Conservation (phyloP, 768 basidiomycete genomes). For the Collybiopsis luxurians region DNA sequence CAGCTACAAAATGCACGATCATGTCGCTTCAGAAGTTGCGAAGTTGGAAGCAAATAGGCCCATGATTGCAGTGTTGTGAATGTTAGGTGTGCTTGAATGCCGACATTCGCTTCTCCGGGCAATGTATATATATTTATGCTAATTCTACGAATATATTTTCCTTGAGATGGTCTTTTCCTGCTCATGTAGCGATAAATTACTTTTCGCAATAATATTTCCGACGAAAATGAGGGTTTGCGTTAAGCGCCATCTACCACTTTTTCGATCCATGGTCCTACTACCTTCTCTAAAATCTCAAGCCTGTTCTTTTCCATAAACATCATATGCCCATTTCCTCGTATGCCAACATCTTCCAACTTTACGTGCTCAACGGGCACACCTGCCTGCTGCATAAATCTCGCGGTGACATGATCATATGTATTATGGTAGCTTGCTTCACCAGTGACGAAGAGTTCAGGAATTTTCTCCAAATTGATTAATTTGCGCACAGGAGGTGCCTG, state of each 20-base stretch:
- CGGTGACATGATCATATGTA: constrained; percentile 45
- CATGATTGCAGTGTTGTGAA: background rate
- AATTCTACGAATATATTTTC: no score
- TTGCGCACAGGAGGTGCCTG: constrained; percentile 40
- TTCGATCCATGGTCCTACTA: constrained; percentile 39
- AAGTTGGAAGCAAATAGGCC: background rate
- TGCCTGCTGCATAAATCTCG: constrained; percentile 39
- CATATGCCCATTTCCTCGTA: constrained; percentile 54
- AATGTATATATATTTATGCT: background rate
- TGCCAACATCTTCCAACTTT: constrained; percentile 38
- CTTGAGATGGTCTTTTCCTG: no score
- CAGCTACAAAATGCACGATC: constrained; percentile 27
- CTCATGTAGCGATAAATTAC: no score
- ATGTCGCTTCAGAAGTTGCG: constrained; percentile 3
- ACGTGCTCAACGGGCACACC: constrained; percentile 43
- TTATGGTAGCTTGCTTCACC: constrained; percentile 50
- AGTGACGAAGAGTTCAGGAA: constrained; percentile 47
- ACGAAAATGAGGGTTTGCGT: no score
- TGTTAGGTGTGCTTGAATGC: background rate
- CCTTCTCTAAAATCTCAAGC: constrained; percentile 36
- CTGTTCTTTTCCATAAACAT: constrained; percentile 55
- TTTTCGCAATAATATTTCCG: no score
- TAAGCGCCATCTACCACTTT: no score
- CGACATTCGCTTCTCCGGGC: background rate
- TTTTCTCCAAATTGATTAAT: constrained; percentile 37